Evolutionary conservation across 805 yeast species (phyloP).

Genomic region (Blastobotrys robertii): DNA sequence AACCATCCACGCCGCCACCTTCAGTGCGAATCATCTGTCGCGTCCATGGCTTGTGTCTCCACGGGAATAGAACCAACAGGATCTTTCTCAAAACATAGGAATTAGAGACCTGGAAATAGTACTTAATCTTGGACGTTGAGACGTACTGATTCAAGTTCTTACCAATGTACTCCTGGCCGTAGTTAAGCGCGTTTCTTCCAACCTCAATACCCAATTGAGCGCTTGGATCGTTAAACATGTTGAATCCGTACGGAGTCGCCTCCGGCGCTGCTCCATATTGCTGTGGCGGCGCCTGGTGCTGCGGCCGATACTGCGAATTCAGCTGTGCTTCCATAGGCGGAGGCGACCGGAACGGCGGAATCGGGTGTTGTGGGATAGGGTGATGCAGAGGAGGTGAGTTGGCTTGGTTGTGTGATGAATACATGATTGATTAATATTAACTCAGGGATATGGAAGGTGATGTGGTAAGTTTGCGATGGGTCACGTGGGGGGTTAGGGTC

Average conservation of each 20-base stretch:
- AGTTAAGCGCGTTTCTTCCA: conserved; percentile 75
- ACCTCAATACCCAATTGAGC: conserved; percentile 80
- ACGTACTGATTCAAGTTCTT: conserved; percentile 50
- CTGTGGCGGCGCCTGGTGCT: conserved; percentile 23
- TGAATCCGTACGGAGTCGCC: conserved; percentile 14
- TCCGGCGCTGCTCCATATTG: conserved; percentile 14
- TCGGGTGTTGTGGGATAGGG: conserved; percentile 37
- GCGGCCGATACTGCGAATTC: conserved; percentile 19
- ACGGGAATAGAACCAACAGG: conserved; percentile 71
- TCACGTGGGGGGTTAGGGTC: too few relatives aligned
- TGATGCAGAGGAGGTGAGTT: conserved; percentile 34
- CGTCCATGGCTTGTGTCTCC: conserved; percentile 75
- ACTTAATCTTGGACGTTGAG: conserved; percentile 50
- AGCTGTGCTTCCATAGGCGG: conserved; percentile 21
- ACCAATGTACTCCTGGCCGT: conserved; percentile 71
- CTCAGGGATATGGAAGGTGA: too few relatives aligned
- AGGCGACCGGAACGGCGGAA: conserved; percentile 29
- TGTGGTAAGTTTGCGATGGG: too few relatives aligned
- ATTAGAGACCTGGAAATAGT: conserved; percentile 88
- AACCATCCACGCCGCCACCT: conserved; percentile 34
- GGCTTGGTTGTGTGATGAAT: neutral
- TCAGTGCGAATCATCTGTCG: conserved; percentile 36
- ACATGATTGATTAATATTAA: too few relatives aligned
- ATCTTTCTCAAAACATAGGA: conserved; percentile 72
- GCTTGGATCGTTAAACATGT: conserved; percentile 65